Base-by-base conservation (phyloP, 2,329 filamentous ascomycete genomes). In the Zymoseptoria brevis region DNA sequence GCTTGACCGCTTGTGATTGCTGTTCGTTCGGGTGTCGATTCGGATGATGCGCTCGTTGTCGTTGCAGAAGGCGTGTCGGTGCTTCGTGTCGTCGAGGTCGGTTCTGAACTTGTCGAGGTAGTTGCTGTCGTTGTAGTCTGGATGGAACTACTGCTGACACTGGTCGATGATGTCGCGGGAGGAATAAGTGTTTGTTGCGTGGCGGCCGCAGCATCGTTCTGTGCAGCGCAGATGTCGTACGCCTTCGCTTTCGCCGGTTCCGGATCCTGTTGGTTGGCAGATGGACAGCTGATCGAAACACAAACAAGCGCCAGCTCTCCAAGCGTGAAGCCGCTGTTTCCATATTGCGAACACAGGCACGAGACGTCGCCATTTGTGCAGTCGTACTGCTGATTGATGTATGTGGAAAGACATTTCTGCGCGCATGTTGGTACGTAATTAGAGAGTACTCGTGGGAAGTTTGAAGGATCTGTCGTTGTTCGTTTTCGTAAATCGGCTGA, bases 311-410 rank as follows among this genome's bases (percentile, higher is more conserved):
- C 71, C 5, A 71, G 59, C 58, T 74, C 72, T 24, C 72, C 72
- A 8, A 74, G 60, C 2, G 70, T 70, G 54, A 63, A 69, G 11
- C 70, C 70, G 41, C 67, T 45, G 11, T 62, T 57, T 61, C 69
- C 70, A 60, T 73, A 73, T 26, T 63, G 48, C 21, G 64, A 65
- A 60, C 71, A 73, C 8, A 73, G 57, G 57, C 71, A 73, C 1
- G 58, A 55, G 9, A 68, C 55, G 50, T 69, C 64, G 51, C 58
- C 55, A 5, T 56, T 48, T 2, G 59, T 51, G 30, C 68, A 69
- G 45, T 53, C 59, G 48, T 62, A 72, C 24, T 65, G 56, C 35
- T 67, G 53, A 16, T 53, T 50, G 41, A 72, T 64, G 45, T 67
- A 68, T 13, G 61, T 57, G 6, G 58, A 57, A 1, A 72, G 57